A percentile compares a stretch with the other conserved stretches of the same genome.
Evolutionary conservation across 371 early-diverging fungal genomes (phyloP).

Genomic region (Syncephalastrum racemosum): DNA sequence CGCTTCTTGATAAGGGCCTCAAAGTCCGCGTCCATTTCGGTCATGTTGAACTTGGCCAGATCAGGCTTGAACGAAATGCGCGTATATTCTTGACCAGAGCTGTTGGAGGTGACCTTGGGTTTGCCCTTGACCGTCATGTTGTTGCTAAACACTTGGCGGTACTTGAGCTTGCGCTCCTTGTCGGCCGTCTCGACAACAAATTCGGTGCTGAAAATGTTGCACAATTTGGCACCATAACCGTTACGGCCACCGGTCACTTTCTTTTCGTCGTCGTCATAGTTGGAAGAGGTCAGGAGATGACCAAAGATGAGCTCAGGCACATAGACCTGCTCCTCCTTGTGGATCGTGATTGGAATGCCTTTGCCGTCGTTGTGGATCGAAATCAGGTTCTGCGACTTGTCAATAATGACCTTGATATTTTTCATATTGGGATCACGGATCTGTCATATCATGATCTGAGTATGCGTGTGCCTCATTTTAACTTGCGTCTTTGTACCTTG

Average conservation of each 20-base stretch:
- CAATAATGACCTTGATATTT: conserved; percentile 91
- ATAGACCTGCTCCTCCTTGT: conserved; percentile 92
- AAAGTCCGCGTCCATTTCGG: conserved; percentile 86
- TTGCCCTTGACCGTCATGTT: conserved; percentile 84
- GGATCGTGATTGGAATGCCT: conserved; percentile 98
- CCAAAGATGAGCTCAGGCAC: conserved; percentile 99
- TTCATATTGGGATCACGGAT: conserved; percentile 94
- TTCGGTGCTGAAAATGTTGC: conserved; percentile 98
- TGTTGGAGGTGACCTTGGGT: conserved; percentile 73
- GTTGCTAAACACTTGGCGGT: conserved; percentile 83
- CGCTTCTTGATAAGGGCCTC: conserved; percentile 92
- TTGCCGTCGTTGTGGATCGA: conserved; percentile 97
- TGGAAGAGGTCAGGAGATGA: conserved; percentile 97
- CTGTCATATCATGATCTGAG: conserved; percentile 32
- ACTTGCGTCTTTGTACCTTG: conserved; percentile 54
- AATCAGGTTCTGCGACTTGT: conserved; percentile 79
- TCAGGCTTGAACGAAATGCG: conserved; percentile 98
- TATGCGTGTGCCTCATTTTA: not conserved
- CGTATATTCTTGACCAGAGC: conserved; percentile 77
- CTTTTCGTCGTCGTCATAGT: conserved; percentile 98
- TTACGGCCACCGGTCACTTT: conserved; percentile 99
- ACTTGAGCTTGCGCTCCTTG: conserved; percentile 69
- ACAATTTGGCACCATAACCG: conserved; percentile 99
- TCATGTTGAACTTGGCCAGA: conserved; percentile 91
- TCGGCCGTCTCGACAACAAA: conserved; percentile 98